Evolutionary conservation across 441 rosid genomes (phyloP).

Genomic region (Adansonia grandidieri): DNA sequence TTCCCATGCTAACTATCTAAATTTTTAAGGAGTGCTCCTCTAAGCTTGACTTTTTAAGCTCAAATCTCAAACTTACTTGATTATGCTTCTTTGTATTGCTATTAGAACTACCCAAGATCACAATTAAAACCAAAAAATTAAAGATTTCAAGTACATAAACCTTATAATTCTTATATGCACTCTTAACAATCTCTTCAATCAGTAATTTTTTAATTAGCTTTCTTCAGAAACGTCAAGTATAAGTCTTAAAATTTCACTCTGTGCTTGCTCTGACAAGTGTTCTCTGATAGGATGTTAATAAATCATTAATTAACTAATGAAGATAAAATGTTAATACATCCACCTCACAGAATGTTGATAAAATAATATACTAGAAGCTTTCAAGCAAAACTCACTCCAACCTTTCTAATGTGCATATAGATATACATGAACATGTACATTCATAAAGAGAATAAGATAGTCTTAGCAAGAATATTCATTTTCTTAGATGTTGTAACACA

Average conservation of each 20-base stretch:
- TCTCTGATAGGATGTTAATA: background rate
- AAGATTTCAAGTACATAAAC: too few species aligned
- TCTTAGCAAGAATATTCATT: conserved; percentile 84
- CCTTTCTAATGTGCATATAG: conserved; percentile 63
- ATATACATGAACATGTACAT: background rate
- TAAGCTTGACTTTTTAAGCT: too few species aligned
- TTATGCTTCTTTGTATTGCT: too few species aligned
- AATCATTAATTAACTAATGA: background rate
- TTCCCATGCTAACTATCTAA: too few species aligned
- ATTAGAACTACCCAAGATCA: too few species aligned
- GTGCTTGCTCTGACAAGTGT: conserved; percentile 79
- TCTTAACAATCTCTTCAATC: too few species aligned
- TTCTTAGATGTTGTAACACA: conserved; percentile 94
- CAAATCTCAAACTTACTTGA: too few species aligned
- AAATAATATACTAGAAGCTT: background rate
- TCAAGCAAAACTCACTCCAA: conserved; percentile 23
- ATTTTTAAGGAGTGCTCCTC: too few species aligned
- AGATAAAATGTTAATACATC: background rate
- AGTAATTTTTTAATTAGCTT: conserved; percentile 22
- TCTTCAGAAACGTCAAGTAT: conserved; percentile 90
- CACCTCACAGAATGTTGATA: background rate
- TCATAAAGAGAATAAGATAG: conserved; percentile 22
- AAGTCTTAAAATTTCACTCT: conserved; percentile 92
- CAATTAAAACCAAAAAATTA: too few species aligned
- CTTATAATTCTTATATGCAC: too few species aligned